Conservation (phyloP, 73 alveolate species). For the Effrenium voratum region DNA sequence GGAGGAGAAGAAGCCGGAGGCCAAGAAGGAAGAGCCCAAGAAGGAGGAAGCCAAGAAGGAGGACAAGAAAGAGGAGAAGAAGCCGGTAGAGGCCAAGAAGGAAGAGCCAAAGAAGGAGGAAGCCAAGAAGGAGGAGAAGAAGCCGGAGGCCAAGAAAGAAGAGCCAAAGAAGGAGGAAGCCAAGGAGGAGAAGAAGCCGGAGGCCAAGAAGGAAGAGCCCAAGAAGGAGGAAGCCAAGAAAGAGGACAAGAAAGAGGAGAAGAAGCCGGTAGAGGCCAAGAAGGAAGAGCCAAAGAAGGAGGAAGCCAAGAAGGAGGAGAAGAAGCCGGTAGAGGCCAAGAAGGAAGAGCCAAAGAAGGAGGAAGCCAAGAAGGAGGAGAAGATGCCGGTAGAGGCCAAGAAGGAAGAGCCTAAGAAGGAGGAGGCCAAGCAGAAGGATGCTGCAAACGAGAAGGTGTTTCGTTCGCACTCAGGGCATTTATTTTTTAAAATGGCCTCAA, state of each 20-base stretch:
- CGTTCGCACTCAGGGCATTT: too few species aligned
- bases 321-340: neutral
- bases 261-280: neutral
- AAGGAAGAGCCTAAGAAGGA: conserved; percentile 10
- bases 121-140: conserved; percentile 1
- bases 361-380: neutral
- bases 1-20: neutral
- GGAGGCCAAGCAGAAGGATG: neutral
- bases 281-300: neutral
- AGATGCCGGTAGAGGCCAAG: neutral
- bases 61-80: neutral
- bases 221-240: conserved; percentile 23
- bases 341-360: neutral
- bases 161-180: conserved; percentile 38
- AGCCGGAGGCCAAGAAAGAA: conserved; percentile 20
- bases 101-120: neutral
- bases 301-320: neutral
- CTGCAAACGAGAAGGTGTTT: neutral
- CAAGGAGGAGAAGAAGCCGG: conserved; percentile 31
- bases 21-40: conserved; percentile 46
- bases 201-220: conserved; percentile 49
- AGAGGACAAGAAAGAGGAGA: neutral
- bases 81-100: neutral
- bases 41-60: conserved; percentile 17
- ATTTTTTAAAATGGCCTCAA: too few species aligned